Conservation (phyloP, 176 grass and related monocot species). For the Aegilops speltoides region DNA sequence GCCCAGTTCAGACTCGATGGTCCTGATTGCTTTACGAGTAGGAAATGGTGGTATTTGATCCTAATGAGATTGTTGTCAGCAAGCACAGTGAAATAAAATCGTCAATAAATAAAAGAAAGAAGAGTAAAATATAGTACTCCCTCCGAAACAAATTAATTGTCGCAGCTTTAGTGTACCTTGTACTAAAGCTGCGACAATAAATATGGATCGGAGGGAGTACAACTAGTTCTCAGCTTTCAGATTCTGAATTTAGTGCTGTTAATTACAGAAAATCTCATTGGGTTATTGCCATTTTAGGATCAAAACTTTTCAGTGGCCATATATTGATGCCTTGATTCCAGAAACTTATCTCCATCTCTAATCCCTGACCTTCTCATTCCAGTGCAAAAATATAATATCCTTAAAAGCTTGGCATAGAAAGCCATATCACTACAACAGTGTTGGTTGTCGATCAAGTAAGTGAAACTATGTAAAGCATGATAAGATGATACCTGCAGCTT, state of each 20-base stretch:
- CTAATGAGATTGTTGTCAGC: constrained; percentile 46
- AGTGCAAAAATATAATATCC: neutral
- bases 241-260: neutral
- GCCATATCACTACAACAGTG: neutral
- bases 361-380: neutral
- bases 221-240: neutral
- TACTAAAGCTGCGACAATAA: no score
- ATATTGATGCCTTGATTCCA: neutral
- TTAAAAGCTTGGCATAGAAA: neutral
- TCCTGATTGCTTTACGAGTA: constrained; percentile 69
- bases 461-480: constrained; percentile 8
- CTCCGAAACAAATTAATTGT: neutral
- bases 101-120: neutral
- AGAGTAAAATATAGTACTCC: neutral
- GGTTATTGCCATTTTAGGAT: neutral
- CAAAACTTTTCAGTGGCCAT: neutral
- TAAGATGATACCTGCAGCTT: constrained; percentile 65
- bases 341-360: neutral
- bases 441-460: neutral
- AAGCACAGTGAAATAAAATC: constrained; percentile 15
- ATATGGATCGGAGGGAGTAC: no score
- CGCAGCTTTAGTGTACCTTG: no score
- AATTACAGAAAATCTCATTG: neutral
- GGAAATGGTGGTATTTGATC: constrained; percentile 99
- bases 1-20: constrained; percentile 81